Conservation (phyloP, 352 stramenopile species). For the Globisporangium spinosum region DNA sequence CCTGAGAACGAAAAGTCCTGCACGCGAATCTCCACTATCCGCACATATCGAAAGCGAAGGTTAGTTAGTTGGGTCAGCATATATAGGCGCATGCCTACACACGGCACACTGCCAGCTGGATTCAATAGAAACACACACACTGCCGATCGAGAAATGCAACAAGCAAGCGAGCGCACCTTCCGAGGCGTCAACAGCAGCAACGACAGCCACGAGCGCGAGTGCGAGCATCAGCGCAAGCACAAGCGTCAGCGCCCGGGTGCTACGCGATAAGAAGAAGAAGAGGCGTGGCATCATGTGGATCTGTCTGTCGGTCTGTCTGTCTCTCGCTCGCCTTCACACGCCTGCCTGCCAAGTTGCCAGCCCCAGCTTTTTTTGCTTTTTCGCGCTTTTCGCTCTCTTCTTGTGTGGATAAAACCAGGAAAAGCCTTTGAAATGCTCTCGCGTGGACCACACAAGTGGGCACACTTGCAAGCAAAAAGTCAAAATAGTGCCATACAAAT, state of each 20-base stretch:
- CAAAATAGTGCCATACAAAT: background rate
- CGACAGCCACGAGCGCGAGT: background rate
- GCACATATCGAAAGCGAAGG: background rate
- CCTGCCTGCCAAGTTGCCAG: background rate
- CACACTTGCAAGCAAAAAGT: background rate
- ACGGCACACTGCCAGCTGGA: background rate
- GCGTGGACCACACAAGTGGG: background rate
- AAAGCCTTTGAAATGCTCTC: slow-evolving; percentile 2
- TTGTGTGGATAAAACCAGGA: background rate
- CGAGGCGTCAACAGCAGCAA: background rate
- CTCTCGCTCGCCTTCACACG: background rate
- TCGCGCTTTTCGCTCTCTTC: background rate
- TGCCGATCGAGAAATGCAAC: background rate
- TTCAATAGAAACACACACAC: background rate
- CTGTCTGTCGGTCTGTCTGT: background rate
- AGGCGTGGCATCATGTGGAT: background rate
- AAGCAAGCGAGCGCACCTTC: slow-evolving; percentile 13
- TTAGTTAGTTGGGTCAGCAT: background rate
- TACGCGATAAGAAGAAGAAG: background rate
- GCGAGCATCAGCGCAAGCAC: background rate
- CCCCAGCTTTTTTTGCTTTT: background rate
- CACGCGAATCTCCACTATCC: slow-evolving; percentile 53
- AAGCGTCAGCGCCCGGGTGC: background rate
- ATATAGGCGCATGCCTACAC: background rate
- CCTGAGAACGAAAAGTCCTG: slow-evolving; percentile 67